Base-by-base conservation (phyloP, 352 stramenopile genomes). In the Phytophthora litchii region DNA sequence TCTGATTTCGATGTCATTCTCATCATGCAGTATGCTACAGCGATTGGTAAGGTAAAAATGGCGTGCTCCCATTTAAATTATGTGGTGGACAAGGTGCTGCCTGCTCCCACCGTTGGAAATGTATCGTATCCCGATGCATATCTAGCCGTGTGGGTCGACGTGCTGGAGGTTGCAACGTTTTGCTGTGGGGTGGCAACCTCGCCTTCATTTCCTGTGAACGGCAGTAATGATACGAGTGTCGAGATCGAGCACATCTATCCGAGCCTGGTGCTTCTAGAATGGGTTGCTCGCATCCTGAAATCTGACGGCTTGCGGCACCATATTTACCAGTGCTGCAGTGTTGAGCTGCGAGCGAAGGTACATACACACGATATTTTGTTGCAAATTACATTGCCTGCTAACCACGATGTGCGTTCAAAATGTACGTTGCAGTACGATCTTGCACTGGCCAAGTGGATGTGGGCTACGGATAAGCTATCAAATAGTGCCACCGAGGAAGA, bases 401-500 rank as follows among this genome's bases (percentile, higher is more conserved):
- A 63, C 29, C 7, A n/a, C 32, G 50, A 14, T 36, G 20, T 4
- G 6, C 29, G 6, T 2, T 34, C 23, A 34, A 34, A 34, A 3
- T 31, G n/a, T 57, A 21, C 9, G 1, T 50, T 42, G 35, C 40
- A 94, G 85, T 92, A 89, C 46, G 70, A 94, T 29, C 57, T 92
- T 3, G 71, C 70, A 1, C 49, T 92, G 10, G 80, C 66, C 32
- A 94, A 89, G 68, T 94, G 78, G 80, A 56, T 92, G 38, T 94
- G 85, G 85, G 85, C 72, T 12, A 86, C 80, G 3, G 60, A 81
- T 48, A 67, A 72, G 7, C 17, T 65, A 16, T 46, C 65, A 46
- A 42, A 49, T 36, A 32, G n/a, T 17, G 11, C 8, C 14, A 7
- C 35, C 20, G 38, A 27, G 14, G 32, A 50, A 34, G 42, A 43